Percentiles rank a stretch among this genome's conserved stretches.
These are phyloP conservation scores for Nannochloris sp. DNA, from an alignment of 139 green algal genomes.

Conservation along the genomic window DNA sequence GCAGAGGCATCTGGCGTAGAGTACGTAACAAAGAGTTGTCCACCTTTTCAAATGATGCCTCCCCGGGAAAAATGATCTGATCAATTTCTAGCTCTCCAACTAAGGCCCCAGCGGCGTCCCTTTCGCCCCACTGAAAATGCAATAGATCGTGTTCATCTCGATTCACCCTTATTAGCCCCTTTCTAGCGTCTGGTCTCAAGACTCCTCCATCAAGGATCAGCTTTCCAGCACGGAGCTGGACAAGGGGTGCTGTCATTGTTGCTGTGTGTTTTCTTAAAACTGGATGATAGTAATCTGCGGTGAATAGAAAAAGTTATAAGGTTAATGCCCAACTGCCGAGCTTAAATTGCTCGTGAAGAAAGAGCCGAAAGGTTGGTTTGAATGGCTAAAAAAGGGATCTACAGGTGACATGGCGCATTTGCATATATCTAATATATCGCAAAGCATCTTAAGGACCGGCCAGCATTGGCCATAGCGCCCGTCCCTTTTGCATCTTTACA, in stretches of 20 bases:
- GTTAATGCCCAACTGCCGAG: too few relatives aligned
- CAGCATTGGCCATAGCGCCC: too few relatives aligned
- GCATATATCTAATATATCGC: too few relatives aligned
- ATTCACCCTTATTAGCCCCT: conserved; percentile 27
- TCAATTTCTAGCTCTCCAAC: conserved; percentile 30
- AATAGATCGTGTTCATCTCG: conserved; percentile 36
- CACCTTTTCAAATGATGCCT: conserved; percentile 46
- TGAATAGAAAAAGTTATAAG: too few relatives aligned
- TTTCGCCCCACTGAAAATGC: conserved; percentile 46
- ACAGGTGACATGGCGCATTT: too few relatives aligned
- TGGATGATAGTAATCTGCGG: not conserved
- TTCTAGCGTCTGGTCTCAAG: conserved; percentile 40
- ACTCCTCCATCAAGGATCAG: conserved; percentile 20
- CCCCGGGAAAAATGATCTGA: conserved; percentile 48
- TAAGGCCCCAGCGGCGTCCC: conserved; percentile 7
- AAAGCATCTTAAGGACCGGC: too few relatives aligned
- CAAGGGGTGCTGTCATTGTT: conserved; percentile 6
- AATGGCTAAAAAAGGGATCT: too few relatives aligned
- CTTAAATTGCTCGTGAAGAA: too few relatives aligned
- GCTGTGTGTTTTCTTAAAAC: not conserved
- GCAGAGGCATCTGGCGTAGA: not conserved
- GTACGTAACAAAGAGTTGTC: not conserved
- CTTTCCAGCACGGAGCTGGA: conserved; percentile 30
- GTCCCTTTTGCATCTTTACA: too few relatives aligned
- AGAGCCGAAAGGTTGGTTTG: too few relatives aligned